Evolutionary conservation across 805 yeast species (phyloP), one percentile per base, ranked within the genome.

Genomic region (Brettanomyces sp.): DNA sequence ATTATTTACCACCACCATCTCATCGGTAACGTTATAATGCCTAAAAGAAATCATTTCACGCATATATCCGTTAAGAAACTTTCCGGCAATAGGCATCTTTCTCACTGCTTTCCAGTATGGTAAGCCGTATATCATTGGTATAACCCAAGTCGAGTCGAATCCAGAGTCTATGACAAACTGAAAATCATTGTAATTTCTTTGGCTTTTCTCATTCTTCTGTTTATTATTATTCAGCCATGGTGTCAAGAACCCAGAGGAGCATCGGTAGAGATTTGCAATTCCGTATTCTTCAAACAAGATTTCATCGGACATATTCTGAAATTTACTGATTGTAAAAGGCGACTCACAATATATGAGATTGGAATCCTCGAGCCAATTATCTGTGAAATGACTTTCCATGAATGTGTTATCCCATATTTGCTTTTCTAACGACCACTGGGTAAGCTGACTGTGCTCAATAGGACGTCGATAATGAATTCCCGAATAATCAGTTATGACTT

Each of bases 221-320:
- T 6, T 3, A 35, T 35, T 12, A 35, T 7, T n/a, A n/a, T n/a
- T 12, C 43, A 72, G 68, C 80, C 88, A 85, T 2, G 90, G 89
- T 3, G 78, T 72, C 47, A 80, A 70, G 0, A 78, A 71, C 2
- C 76, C 79, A 0, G 78, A 72, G 0, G 85, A 77, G 22, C 85
- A 76, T 48, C 95, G 71, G 51, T 80, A 84, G 48, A 85, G 74
- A 32, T 79, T 74, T 12, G 72, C 72, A 57, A 93, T 85, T 3
- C 87, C 95, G 58, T 82, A 93, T 58, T 93, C 98, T 62, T 93
- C 99, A 66, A 95, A 91, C 0, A 93, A 75, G 0, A 93, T 84
- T 64, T 89, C 96, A 60, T 93, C 98, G 13, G 87, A 83, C 61
- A 85, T 85, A 53, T 80, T 80, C 35, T 95, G 85, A 32, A 91